These are phyloP conservation scores for Aspergillus terreus DNA, from an alignment of 2,329 filamentous ascomycete species.

Conservation along the genomic window DNA sequence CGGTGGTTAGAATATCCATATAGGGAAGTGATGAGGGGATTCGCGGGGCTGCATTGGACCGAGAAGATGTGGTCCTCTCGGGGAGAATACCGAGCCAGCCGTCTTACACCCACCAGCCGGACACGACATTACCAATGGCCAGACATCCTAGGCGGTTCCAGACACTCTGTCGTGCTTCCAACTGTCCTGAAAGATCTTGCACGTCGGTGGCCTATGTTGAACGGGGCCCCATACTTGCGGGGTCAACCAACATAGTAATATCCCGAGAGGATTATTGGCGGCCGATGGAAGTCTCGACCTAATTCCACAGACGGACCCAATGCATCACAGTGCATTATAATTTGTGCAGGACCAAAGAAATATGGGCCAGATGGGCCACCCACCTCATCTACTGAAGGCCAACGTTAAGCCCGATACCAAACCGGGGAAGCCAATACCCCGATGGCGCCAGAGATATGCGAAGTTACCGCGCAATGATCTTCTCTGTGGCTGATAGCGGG, in stretches of 20 bases:
- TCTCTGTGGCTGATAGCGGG: neutral
- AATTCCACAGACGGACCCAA: neutral
- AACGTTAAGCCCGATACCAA: neutral
- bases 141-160: neutral
- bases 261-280: neutral
- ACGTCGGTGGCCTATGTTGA: neutral
- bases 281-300: neutral
- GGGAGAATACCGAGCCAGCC: slow-evolving; percentile 6
- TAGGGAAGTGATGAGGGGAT: slow-evolving; percentile 8
- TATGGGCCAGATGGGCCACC: neutral
- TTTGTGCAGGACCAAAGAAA: neutral
- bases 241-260: neutral
- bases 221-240: neutral
- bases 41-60: slow-evolving; percentile 14
- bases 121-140: neutral
- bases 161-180: neutral
- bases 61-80: slow-evolving; percentile 6
- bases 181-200: neutral
- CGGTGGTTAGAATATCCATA: slow-evolving; percentile 4
- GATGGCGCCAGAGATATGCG: too few species aligned
- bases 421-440: neutral
- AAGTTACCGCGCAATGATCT: neutral
- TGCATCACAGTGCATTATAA: neutral
- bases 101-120: neutral
- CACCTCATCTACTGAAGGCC: neutral